These are phyloP conservation scores for Rhizophagus prolifer DNA, from an alignment of 192 early-diverging fungal species.

Conservation along the genomic window DNA sequence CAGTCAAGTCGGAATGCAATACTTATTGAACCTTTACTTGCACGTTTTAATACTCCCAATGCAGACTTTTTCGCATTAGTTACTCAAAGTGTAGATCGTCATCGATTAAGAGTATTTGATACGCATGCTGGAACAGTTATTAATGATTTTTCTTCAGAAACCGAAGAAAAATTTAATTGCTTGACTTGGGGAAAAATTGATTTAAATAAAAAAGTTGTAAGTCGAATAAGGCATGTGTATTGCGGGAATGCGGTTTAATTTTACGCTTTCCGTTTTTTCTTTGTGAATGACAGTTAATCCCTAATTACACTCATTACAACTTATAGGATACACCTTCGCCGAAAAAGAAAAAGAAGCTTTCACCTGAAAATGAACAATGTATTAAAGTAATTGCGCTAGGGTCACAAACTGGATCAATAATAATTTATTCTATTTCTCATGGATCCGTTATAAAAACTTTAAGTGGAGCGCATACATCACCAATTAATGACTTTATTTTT, in stretches of 20 bases:
- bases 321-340: conserved; percentile 12
- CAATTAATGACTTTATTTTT: conserved; percentile 52
- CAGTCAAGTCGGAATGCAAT: neutral
- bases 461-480: conserved; percentile 45
- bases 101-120: conserved; percentile 56
- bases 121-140: conserved; percentile 49
- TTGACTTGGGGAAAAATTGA: conserved; percentile 51
- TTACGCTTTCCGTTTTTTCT: neutral
- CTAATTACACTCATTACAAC: conserved; percentile 7
- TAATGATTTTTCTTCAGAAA: conserved; percentile 48
- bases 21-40: neutral
- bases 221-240: neutral
- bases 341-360: conserved; percentile 43
- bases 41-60: neutral
- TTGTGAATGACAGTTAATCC: neutral
- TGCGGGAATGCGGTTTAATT: neutral
- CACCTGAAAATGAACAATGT: conserved; percentile 1
- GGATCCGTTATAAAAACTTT: conserved; percentile 46
- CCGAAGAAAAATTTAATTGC: conserved; percentile 52
- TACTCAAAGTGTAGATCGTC: conserved; percentile 54
- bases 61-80: conserved; percentile 36
- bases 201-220: conserved; percentile 34
- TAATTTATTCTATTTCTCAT: conserved; percentile 51
- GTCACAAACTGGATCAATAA: conserved; percentile 48
- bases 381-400: conserved; percentile 52